Conservation (phyloP, 139 green algal species). For the Nannochloris sp. region DNA sequence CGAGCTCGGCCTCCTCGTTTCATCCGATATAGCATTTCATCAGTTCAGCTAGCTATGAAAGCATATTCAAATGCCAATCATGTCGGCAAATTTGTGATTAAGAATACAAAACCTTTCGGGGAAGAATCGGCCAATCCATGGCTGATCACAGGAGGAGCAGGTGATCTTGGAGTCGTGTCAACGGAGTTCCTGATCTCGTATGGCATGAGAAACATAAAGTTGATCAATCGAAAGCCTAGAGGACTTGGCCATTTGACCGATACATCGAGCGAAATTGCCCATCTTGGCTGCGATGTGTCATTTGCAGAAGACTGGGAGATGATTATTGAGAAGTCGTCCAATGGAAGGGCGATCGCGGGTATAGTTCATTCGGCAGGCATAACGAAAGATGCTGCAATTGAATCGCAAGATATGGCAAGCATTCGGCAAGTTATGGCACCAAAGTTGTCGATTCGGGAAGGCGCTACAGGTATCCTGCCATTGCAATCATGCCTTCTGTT, state of each 20-base stretch:
- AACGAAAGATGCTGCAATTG: slow-evolving; percentile 45
- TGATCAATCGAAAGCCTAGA: too few species aligned
- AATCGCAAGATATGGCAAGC: slow-evolving; percentile 30
- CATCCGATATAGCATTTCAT: slow-evolving; percentile 24
- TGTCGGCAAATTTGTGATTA: slow-evolving; percentile 73
- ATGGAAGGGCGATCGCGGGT: neutral
- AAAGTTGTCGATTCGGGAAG: slow-evolving; percentile 28
- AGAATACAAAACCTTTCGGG: too few species aligned
- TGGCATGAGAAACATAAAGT: neutral
- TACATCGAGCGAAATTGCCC: too few species aligned
- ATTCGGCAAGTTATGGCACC: slow-evolving; percentile 36
- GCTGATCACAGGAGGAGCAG: slow-evolving; percentile 1
- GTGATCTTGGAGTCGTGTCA: slow-evolving; percentile 22
- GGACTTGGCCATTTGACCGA: too few species aligned
- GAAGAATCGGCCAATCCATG: neutral
- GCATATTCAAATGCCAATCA: slow-evolving; percentile 65
- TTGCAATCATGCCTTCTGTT: slow-evolving; percentile 29
- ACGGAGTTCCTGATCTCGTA: neutral
- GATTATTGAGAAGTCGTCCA: too few species aligned
- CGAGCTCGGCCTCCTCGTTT: slow-evolving; percentile 30
- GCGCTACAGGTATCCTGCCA: neutral
- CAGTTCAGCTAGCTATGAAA: slow-evolving; percentile 45
- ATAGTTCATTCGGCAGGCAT: slow-evolving; percentile 59
- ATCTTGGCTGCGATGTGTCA: too few species aligned
- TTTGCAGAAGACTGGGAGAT: too few species aligned